Evolutionary conservation across 192 early-diverging fungal species (phyloP), one percentile per base, ranked within the genome.

Genomic region (Obelidium mucronatum): DNA sequence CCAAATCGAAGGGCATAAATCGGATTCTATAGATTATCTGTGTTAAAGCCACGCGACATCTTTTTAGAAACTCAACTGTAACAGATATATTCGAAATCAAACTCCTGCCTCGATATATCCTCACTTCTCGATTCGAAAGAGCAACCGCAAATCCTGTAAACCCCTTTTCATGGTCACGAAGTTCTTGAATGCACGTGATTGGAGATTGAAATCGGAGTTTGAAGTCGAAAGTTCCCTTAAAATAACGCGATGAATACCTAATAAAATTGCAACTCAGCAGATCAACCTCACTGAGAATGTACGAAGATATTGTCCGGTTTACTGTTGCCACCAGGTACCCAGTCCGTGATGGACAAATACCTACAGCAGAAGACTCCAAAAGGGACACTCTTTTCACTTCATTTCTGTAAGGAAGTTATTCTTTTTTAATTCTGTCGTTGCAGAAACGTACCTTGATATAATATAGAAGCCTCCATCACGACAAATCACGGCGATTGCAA

Each of bases 1-100:
- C 77, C 77, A 55, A 78, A 78, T 40, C 33, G 22, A 2, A 78
- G 22, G 8, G 60, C n/a, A 63, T 36, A 70, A 28, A 61, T 55
- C 6, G 58, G 68, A 13, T 52, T 30, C 77, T 78, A 39, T 26
- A 1, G 40, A 0, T 1, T 26, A 55, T 17, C 26, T 8, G 6
- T 28, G 51, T 19, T 69, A 26, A 39, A 26, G n/a, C n/a, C n/a
- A n/a, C n/a, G n/a, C n/a, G n/a, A n/a, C n/a, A n/a, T n/a, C n/a
- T n/a, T 15, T 15, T 1, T 19, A 31, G 11, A 24, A 1, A 31
- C 15, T 15, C 2, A 17, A n/a, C 19, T 1, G 34, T 51, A 22
- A 71, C 66, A 58, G 67, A n/a, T 24, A 78, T 53, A 6, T 24
- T 17, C 33, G 77, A 72, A 5, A 78, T 34, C 17, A 78, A 58